A percentile compares a stretch with the other conserved stretches of the same genome.
Conservation (phyloP, 441 rosid genomes). For the Bocquillonia castaneifolia region DNA sequence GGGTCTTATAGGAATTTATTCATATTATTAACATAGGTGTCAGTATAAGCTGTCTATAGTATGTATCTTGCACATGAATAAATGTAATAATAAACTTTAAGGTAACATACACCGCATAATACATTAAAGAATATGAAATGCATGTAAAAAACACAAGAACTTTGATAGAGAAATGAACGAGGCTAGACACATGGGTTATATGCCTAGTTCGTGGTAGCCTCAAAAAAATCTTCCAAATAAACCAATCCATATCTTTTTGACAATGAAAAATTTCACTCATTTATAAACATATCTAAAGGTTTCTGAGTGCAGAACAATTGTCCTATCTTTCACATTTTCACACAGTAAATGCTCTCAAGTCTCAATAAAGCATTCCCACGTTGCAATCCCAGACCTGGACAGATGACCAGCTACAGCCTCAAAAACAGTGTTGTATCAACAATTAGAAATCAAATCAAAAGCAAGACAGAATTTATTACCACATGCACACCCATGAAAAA, state of each 20-base stretch:
- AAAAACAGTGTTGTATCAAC: background rate
- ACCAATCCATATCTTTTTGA: background rate
- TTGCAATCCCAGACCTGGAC: background rate
- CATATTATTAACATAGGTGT: background rate
- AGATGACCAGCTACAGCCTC: background rate
- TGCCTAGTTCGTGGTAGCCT: background rate
- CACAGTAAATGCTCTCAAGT: background rate
- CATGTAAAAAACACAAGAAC: background rate
- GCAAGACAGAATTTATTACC: background rate
- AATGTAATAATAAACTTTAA: background rate
- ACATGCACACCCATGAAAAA: slow-evolving; percentile 10
- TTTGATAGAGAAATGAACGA: slow-evolving; percentile 4
- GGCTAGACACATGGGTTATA: background rate
- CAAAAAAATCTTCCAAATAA: slow-evolving; percentile 2
- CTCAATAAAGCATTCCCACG: background rate
- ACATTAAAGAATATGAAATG: background rate
- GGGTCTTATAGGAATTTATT: slow-evolving; percentile 15
- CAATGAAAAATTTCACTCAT: background rate
- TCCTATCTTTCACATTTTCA: background rate
- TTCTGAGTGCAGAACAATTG: background rate
- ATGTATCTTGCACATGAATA: background rate
- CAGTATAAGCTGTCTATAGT: background rate
- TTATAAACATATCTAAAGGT: background rate
- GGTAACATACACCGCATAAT: background rate
- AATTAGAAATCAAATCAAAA: background rate